phyloP scores from a whole-genome alignment of 2,329 filamentous ascomycete genomes.

The Diaporthe ilicicola region DNA sequence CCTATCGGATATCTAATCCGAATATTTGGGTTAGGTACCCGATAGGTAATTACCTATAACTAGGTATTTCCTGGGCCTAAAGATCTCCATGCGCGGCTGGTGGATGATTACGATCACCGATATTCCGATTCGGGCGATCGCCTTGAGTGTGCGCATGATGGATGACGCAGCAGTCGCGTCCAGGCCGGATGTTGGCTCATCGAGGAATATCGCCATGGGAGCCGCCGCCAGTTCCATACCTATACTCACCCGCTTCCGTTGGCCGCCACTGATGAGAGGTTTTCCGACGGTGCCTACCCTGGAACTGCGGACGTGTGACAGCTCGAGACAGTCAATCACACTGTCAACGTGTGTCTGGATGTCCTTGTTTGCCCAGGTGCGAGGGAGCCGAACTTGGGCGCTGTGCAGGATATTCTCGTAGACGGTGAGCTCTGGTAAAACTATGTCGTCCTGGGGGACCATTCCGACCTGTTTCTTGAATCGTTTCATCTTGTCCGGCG shows the following conservation, averaged over 20 bases:
- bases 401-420: constrained; percentile 70
- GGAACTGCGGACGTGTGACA: constrained; percentile 60
- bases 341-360: constrained; percentile 63
- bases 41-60: no score
- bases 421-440: constrained; percentile 67
- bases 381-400: constrained; percentile 61
- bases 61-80: no score
- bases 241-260: constrained; percentile 67
- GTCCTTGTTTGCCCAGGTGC: constrained; percentile 57
- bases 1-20: no score
- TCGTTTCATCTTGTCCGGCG: constrained; percentile 53
- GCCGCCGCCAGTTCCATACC: constrained; percentile 66
- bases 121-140: constrained; percentile 62
- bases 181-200: constrained; percentile 62
- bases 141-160: constrained; percentile 63
- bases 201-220: constrained; percentile 63
- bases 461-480: constrained; percentile 70
- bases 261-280: constrained; percentile 62
- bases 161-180: constrained; percentile 64
- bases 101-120: constrained; percentile 68
- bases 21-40: no score
- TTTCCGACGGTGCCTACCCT: constrained; percentile 60
- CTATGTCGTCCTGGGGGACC: constrained; percentile 69
- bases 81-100: no score
- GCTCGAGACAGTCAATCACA: constrained; percentile 62